Evolutionary conservation across 2,329 filamentous ascomycete genomes (phyloP), one percentile per base, ranked within the genome.

Genomic region (Boeremia exigua): DNA sequence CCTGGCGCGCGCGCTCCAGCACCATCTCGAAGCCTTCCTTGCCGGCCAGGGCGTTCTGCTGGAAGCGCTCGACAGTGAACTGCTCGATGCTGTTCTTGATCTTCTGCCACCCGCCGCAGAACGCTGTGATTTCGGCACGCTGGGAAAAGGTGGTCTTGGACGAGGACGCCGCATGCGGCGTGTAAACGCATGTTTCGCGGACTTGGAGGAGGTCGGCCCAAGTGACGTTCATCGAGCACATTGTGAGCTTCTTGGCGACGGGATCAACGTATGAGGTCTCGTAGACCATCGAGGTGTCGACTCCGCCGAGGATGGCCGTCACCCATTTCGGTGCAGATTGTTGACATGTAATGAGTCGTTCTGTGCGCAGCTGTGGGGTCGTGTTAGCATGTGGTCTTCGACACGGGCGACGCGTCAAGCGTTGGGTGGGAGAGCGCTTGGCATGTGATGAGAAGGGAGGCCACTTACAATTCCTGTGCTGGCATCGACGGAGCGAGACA

Each of bases 31-130:
- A 99, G 1, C 95, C 95, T 77, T 98, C 93, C 62, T 90, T 88
- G 62, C 95, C 95, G 78, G 91, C 93, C 65, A 83, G 82, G 23
- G 95, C 94, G 71, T 99, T 99, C 77, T 99, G 92, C 65, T 87
- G 85, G 80, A 99, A 99, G 50, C 92, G 83, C 62, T 89, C 90
- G 39, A 98, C 89, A 37, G 92, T 90, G 48, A 91, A 88, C 68
- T 98, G 92, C 80, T 99, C 95, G 68, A 99, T 96, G 74, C 88
- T 91, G 79, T 95, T 96, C 82, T 92, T 95, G 74, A 98, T 92
- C 73, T 92, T 92, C 79, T 97, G 91, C 93, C 95, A 99, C 59
- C 95, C 95, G 65, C 95, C 94, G 76, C 92, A 96, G 9, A 98
- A 81, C 0, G 95, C 95, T 1, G 93, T 96, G 73, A 99, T 94